Evolutionary conservation across 2,329 filamentous ascomycete genomes (phyloP), one percentile per base, ranked within the genome.

Genomic region (Scedosporium boydii): DNA sequence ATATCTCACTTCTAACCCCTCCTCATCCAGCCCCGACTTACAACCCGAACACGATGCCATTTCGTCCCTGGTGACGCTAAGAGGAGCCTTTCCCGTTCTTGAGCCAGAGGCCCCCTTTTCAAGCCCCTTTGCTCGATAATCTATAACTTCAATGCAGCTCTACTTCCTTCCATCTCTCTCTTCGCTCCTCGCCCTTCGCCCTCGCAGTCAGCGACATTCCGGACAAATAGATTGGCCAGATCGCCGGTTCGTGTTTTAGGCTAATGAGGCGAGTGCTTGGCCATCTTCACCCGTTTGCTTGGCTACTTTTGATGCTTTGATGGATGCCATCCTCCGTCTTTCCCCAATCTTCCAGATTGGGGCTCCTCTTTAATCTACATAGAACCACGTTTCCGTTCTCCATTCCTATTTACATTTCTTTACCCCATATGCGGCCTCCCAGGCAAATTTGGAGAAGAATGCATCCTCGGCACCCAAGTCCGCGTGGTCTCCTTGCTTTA

Each of bases 331-430:
- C 12, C 26, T 44, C 23, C 26, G 48, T 21, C 57, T 21, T 44
- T 29, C n/a, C 48, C 58, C 21, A 29, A 61, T 61, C 46, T 61
- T 56, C 48, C 59, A 61, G 51, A 61, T 61, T 61, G 48, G 23
- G 48, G 44, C 44, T 21, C 29, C 59, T 61, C 23, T 23, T 61
- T 29, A 60, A 41, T 44, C 26, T 56, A 41, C 59, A 18, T 42
- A 56, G 9, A n/a, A 23, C 29, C 48, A 9, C 29, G 34, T 21
- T 21, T 46, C 59, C 23, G 41, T 51, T 27, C 44, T 23, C 48
- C 23, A 34, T 12, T 41, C 18, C 44, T 21, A 38, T 44, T 34
- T 23, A n/a, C 27, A 23, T 55, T 55, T 55, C 18, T 38, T 55
- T 55, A 23, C 51, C 51, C 51, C 51, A 29, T 55, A 23, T 23